Evolutionary conservation across 495 filamentous ascomycete genomes (phyloP), one percentile per base, ranked within the genome.

Genomic region (Chaetomidium leptoderma): DNA sequence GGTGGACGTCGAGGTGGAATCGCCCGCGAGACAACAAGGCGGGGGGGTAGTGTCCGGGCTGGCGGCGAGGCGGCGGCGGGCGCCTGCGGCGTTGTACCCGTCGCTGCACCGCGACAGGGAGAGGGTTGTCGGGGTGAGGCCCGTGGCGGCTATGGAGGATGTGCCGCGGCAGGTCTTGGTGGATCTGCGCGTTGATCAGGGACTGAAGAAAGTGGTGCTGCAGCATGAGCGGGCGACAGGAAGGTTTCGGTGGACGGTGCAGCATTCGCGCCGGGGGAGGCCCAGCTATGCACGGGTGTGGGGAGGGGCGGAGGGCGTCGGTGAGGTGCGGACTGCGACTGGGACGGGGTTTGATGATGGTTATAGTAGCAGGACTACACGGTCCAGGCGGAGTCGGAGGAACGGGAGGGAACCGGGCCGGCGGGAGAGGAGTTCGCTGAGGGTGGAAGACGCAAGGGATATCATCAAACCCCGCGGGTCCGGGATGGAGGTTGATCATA

Each of bases 101-200:
- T n/a, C n/a, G 14, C 43, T 27, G 11, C 24, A 0, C 1, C 6
- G 23, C 6, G 13, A 16, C n/a, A 14, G 26, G 26, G 43, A 16
- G 11, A 40, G 37, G 6, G 57, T 35, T 3, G 14, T 35, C 0
- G 26, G 26, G 2, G 23, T 63, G 6, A 21, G 35, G 13, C 57
- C 62, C 4, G 43, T 64, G 9, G 54, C 54, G 5, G 57, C 57
- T 0, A 60, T 64, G 62, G 62, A 64, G 42, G 57, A 57, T 32
- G 55, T 64, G 19, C 62, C 62, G 3, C 55, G 46, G 33, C 46
- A 52, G 30, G 30, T 60, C 0, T 39, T 64, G 13, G 42, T 55
- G 0, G 40, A 47, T 10, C 55, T 64, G 48, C 57, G 62, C 1
- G 26, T 52, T 2, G 58, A 64, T 21, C 16, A 30, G 13, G 36